Conservation (phyloP, 345 rosid species). For the Salix purpurea region DNA sequence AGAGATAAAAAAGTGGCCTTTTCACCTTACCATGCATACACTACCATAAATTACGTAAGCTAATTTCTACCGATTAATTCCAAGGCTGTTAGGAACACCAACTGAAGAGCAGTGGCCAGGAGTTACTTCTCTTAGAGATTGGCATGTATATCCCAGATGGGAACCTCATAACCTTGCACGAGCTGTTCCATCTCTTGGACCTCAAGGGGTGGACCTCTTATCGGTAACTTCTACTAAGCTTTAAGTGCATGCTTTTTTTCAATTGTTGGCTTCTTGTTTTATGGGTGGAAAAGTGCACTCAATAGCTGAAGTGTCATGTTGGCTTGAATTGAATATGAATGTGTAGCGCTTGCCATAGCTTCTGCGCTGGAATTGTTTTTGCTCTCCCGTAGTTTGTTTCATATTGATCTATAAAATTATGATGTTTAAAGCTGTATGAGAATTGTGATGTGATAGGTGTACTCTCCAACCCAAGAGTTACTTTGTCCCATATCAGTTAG, state of each 20-base stretch:
- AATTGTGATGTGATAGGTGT: neutral
- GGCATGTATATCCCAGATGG: conserved; percentile 94
- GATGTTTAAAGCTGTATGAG: neutral
- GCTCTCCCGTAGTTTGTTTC: neutral
- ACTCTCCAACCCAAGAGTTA: neutral
- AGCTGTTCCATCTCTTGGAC: conserved; percentile 66
- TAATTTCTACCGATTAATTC: neutral
- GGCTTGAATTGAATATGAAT: neutral
- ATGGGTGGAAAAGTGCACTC: neutral
- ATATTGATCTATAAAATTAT: neutral
- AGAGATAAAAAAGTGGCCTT: neutral
- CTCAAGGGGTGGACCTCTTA: conserved; percentile 84
- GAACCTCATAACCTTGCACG: conserved; percentile 64
- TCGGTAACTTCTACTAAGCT: conserved; percentile 34
- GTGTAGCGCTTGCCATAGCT: neutral
- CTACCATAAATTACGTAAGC: neutral
- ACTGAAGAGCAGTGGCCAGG: conserved; percentile 84
- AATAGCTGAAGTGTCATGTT: neutral
- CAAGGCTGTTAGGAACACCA: conserved; percentile 87
- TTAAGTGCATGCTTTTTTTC: neutral
- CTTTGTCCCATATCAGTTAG: neutral
- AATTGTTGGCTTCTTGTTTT: neutral
- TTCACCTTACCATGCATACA: neutral
- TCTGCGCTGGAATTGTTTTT: neutral
- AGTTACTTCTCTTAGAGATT: conserved; percentile 69